Conservation (phyloP, 768 basidiomycete species). For the Pulveroboletus ravenelii region DNA sequence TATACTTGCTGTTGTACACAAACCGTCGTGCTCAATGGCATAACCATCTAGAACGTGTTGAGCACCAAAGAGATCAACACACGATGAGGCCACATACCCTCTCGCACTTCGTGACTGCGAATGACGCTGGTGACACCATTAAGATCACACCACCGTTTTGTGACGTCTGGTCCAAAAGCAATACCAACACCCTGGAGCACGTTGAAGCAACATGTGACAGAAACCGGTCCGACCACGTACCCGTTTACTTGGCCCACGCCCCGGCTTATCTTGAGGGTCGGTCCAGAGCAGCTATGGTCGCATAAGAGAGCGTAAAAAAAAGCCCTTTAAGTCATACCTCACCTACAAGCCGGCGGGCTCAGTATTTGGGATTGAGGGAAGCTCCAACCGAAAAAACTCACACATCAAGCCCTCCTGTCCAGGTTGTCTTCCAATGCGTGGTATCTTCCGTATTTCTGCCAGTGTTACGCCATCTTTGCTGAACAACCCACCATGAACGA, state of each 20-base stretch:
- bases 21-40: slow-evolving; percentile 88
- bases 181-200: slow-evolving; percentile 81
- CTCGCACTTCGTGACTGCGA: slow-evolving; percentile 95
- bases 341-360: slow-evolving; percentile 36
- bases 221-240: slow-evolving; percentile 40
- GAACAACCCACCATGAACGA: slow-evolving; percentile 95
- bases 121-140: slow-evolving; percentile 87
- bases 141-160: slow-evolving; percentile 79
- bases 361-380: slow-evolving; percentile 5
- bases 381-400: slow-evolving; percentile 34
- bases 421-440: slow-evolving; percentile 84
- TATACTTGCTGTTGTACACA: slow-evolving; percentile 79
- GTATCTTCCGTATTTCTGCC: slow-evolving; percentile 86
- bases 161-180: slow-evolving; percentile 93
- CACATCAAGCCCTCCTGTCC: slow-evolving; percentile 96
- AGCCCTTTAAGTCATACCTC: slow-evolving; percentile 43
- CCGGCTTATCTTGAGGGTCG: slow-evolving; percentile 84
- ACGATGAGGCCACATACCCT: slow-evolving; percentile 45
- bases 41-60: slow-evolving; percentile 64
- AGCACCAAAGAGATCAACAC: background rate
- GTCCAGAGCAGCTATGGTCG: slow-evolving; percentile 80
- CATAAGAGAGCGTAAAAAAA: slow-evolving; percentile 3
- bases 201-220: slow-evolving; percentile 10
- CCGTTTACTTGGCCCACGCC: slow-evolving; percentile 94
- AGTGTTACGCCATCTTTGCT: slow-evolving; percentile 93